Evolutionary conservation across 352 stramenopile species (phyloP), one percentile per base, ranked within the genome.

Genomic region (Pythium brachiatum): DNA sequence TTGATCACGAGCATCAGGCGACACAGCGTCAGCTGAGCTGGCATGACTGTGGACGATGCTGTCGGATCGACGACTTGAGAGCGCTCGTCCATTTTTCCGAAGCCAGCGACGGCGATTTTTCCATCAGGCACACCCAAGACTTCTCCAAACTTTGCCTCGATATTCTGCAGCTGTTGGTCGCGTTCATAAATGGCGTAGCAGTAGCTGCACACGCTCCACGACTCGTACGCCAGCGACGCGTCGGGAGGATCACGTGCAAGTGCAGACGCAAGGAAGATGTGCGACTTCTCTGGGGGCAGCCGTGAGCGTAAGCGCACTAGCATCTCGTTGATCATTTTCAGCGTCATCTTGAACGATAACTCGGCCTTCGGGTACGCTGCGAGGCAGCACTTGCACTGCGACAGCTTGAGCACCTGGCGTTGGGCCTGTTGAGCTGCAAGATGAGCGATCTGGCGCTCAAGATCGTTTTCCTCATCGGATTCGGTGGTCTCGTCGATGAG

Each of bases 291-390:
- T 0, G 76, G 72, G 7, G 74, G 57, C 9, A 86, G 57, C 1
- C 83, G 79, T 25, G 82, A 75, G 2, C 78, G 78, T 44, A 94
- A 78, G 9, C 85, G 76, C 11, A 84, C 46, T 0, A 92, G 78
- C 74, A 83, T 94, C 48, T 94, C 85, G 57, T 80, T 86, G 47
- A 94, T 92, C 85, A 94, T 94, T 59, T 92, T 91, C 52, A 90
- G 66, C 29, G 85, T 94, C 85, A 94, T 94, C 55, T 92, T 94
- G 79, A 88, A 94, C 15, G 81, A 78, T 8, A 94, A 67, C 56
- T 94, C 85, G n/a, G 60, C 70, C 39, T 83, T 89, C 0, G 79
- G 79, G 62, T 94, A 90, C 29, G 76, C 72, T 12, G 80, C 80
- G 18, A 88, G 69, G 57, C 85, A 94, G 60, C 84, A 90, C 44